Base-by-base conservation (phyloP, 106 monocot genomes). In the Triglochin maritima region DNA sequence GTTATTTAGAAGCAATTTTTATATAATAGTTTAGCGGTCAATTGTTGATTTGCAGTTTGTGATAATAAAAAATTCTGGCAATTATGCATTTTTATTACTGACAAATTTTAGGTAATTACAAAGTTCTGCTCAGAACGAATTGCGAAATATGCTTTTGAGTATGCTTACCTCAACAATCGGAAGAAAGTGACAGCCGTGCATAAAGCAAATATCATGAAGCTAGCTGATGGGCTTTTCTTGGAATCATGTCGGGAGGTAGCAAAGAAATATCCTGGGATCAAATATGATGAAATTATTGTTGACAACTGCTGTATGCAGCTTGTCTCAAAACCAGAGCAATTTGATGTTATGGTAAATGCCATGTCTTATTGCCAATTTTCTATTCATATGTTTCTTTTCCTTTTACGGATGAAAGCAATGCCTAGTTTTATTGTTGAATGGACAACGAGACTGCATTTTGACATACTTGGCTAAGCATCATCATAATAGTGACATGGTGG, bases 181-280 rank as follows among this genome's bases (percentile, higher is more conserved):
- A 86, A 86, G 82, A 86, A 79, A 64, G 86, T 86, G 43, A 86
- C 86, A 7, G 86, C 86, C 1, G 86, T 86, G 9, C 86, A 86
- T 63, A 82, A 85, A 58, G 79, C 85, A 6, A 85, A 85, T 63
- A 82, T 85, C 45, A 85, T 82, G 85, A 85, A 85, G 82, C 76
- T 85, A 47, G 82, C 85, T 44, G 85, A 85, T 76, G 85, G 85
- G 29, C 68, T 85, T 13, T 85, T 85, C 71, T 67, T 85, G 62
- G 85, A 85, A 75, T 85, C 82, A 59, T 85, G 85, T 51, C 85
- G 85, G 44, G 72, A 72, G 56, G 76, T 85, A 65, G 85, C 85
- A 14, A 78, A 62, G 53, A 81, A 85, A 9, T 85, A 85, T 17
- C 85, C 81, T 9, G 81, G 81, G 15, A 85, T 85, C 65, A 68